phyloP scores from a whole-genome alignment of 495 filamentous ascomycete species.

The Xylaria acuta region DNA sequence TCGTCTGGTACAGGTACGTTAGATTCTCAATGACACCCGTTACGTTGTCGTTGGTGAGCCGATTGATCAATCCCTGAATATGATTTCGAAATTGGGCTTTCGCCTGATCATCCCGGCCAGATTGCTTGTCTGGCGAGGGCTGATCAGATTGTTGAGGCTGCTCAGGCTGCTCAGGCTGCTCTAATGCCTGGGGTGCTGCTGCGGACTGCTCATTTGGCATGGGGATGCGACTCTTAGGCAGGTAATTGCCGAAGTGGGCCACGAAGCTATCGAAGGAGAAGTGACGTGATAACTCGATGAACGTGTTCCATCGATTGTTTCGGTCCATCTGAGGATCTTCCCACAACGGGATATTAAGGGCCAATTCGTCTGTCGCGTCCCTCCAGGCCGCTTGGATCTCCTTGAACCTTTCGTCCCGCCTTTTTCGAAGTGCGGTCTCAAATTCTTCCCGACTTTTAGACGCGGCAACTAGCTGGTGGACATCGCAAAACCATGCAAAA shows the following conservation, averaged over 20 bases:
- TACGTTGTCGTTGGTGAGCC: slow-evolving; percentile 87
- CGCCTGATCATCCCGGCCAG: slow-evolving; percentile 68
- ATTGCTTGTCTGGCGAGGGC: slow-evolving; percentile 68
- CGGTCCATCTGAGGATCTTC: neutral
- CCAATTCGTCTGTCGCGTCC: neutral
- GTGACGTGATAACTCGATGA: neutral
- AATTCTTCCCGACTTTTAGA: slow-evolving; percentile 16
- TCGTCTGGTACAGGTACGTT: slow-evolving; percentile 79
- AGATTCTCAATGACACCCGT: slow-evolving; percentile 78
- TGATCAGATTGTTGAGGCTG: neutral
- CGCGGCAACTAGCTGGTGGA: neutral
- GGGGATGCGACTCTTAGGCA: neutral
- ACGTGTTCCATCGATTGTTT: neutral
- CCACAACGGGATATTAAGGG: neutral
- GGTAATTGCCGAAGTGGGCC: slow-evolving; percentile 6
- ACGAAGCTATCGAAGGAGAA: slow-evolving; percentile 13
- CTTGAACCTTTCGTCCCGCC: slow-evolving; percentile 12
- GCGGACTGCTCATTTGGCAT: neutral
- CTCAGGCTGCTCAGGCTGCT: neutral
- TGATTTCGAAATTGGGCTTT: slow-evolving; percentile 74
- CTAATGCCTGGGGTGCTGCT: neutral
- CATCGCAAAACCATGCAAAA: neutral
- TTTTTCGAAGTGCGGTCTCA: slow-evolving; percentile 5
- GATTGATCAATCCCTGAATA: slow-evolving; percentile 87
- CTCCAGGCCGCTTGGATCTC: neutral